Base-by-base conservation (phyloP, 1,139 yeast genomes). In the Blastobotrys malaysiensis region DNA sequence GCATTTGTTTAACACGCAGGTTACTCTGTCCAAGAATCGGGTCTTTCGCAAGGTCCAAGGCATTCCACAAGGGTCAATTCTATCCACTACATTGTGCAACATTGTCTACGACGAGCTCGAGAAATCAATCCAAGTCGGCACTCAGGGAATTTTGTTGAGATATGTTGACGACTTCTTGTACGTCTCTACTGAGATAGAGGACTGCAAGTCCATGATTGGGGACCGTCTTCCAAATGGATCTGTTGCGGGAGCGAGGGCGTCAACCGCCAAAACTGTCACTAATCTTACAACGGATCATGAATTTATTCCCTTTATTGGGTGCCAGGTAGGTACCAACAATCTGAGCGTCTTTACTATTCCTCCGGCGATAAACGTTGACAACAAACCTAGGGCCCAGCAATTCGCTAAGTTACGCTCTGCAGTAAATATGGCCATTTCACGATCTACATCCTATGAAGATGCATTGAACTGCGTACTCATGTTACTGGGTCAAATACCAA, bases 141-240 rank as follows among this genome's bases (percentile, higher is more conserved):
- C 52, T 5, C 14, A 54, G 1, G 73, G 80, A 2, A 58, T 78
- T 2, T 66, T 89, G 0, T 59, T 89, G 9, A 72, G 97, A 54
- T 70, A 88, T 26, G 96, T 90, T 0, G 99, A 93, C 69, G 99
- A 93, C 67, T 93, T 93, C 64, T 66, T 93, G 43, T 73, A 88
- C 21, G 69, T 91, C 0, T 77, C 95, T 0, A 74, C 83, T 0
- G 63, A 71, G 45, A 24, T 57, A 7, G 39, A 51, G 0, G 58
- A 53, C 39, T 31, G 39, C 48, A 74, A 73, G 4, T 65, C 48
- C 20, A 57, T 46, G 6, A 67, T 73, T 52, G 59, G 66, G 27
- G 56, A 57, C 0, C 47, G 66, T 4, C 72, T 78, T 53, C 22
- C 39, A 5, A 54, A 63, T 0, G 50, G 66, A 1, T 77, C 77